Evolutionary conservation across 140 eudicot species (phyloP), one percentile per base, ranked within the genome.

Genomic region (Ambrosia hybrid): DNA sequence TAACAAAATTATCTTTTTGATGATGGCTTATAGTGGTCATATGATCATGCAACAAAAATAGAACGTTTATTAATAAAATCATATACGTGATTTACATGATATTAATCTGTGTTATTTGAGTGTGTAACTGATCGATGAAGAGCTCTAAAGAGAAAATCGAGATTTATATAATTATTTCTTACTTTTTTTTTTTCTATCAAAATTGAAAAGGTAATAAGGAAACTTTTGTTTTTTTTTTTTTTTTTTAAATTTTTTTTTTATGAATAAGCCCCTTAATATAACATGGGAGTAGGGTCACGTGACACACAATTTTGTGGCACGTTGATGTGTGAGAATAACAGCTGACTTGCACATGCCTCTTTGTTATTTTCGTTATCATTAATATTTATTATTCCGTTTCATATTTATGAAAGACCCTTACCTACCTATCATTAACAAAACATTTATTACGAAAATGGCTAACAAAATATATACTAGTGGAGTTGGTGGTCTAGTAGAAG

Each of bases 201-300:
- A 9, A 46, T 33, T 48, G 2, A 11, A 63, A 43, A 17, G 13
- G 33, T 8, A 7, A 34, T 6, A 57, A 14, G 3, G 12, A 49
- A 30, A 30, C 34, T 30, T 30, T 30, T 21, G 26, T 21, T 21
- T 21, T 21, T 21, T 21, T 21, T 21, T 21, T 0, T 21, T 21
- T 21, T 21, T 21, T 21, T 21, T 21, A 21, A 21, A 21, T 21
- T 21, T 21, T 21, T 21, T 21, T 21, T 2, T 43, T 49, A 77
- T 36, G 49, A 69, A 61, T 46, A 70, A 70, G 71, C 38, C 57
- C 15, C 48, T 68, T 49, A 12, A 11, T 38, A 77, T 51, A 69
- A 77, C 76, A 77, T 70, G 81, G 76, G 48, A 43, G 71, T 77
- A 77, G 81, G 57, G 76, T 70, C 81, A 77, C 81, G 81, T 77